These are phyloP conservation scores for Hydnomerulius pinastri DNA, from an alignment of 768 basidiomycete species.

Conservation along the genomic window DNA sequence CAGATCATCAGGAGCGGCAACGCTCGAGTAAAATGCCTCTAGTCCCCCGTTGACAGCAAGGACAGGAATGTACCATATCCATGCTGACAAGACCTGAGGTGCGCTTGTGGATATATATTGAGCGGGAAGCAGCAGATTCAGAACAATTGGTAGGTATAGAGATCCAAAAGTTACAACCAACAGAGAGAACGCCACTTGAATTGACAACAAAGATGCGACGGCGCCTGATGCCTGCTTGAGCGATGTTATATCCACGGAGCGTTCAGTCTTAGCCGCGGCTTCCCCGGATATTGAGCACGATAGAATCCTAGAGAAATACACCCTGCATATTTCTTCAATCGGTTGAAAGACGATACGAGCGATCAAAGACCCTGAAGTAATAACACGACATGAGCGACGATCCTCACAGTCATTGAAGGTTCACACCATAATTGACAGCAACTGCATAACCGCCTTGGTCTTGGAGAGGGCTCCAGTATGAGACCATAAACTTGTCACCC, in stretches of 20 bases:
- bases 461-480: slow-evolving; percentile 76
- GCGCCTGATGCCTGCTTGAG: slow-evolving; percentile 49
- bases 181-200: slow-evolving; percentile 66
- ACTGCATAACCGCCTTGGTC: slow-evolving; percentile 96
- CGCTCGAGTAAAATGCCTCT: slow-evolving; percentile 88
- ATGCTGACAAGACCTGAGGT: slow-evolving; percentile 71
- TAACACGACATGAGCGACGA: background rate
- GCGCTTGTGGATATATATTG: slow-evolving; percentile 79
- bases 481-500: slow-evolving; percentile 89
- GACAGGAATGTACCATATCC: slow-evolving; percentile 87
- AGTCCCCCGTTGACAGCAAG: slow-evolving; percentile 89
- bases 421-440: slow-evolving; percentile 91
- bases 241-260: background rate
- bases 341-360: slow-evolving; percentile 95
- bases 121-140: slow-evolving; percentile 69
- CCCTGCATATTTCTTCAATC: slow-evolving; percentile 87
- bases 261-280: background rate
- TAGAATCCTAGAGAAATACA: slow-evolving; percentile 80
- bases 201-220: slow-evolving; percentile 60
- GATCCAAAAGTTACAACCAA: slow-evolving; percentile 76
- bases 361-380: slow-evolving; percentile 74
- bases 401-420: background rate
- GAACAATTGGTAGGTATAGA: slow-evolving; percentile 68
- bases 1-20: slow-evolving; percentile 68
- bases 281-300: slow-evolving; percentile 27